A percentile compares a stretch with the other conserved stretches of the same genome.
Evolutionary conservation across 176 grass and related monocot genomes (phyloP).

Genomic region (Cocos nucifera): DNA sequence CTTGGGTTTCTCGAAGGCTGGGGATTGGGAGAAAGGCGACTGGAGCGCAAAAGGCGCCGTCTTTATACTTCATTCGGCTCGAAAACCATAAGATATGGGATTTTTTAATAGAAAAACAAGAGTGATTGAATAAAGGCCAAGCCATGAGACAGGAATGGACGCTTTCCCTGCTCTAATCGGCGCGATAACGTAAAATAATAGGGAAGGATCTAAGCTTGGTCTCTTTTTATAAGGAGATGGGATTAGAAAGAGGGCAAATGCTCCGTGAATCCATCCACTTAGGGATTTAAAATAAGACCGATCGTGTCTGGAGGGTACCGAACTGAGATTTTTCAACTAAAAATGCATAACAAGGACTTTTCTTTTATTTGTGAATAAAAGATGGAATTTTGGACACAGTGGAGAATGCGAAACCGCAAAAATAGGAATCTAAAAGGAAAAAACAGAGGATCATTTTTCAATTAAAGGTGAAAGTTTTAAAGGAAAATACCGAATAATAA

Average conservation of each 20-base stretch:
- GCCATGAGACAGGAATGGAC: constrained; percentile 8
- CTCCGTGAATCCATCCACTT: background rate
- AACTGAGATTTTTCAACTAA: too few relatives aligned
- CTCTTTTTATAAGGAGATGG: constrained; percentile 9
- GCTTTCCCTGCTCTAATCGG: constrained; percentile 18
- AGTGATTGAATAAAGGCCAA: constrained; percentile 12
- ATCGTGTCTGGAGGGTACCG: too few relatives aligned
- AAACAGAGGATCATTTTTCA: too few relatives aligned
- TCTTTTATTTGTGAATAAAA: too few relatives aligned
- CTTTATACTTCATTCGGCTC: constrained; percentile 23
- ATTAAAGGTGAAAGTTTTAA: too few relatives aligned
- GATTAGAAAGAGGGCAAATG: constrained; percentile 28
- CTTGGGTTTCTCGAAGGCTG: constrained; percentile 2
- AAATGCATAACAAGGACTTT: too few relatives aligned
- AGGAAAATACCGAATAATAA: too few relatives aligned
- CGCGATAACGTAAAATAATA: constrained; percentile 10
- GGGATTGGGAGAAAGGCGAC: constrained; percentile 1
- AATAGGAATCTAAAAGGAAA: too few relatives aligned
- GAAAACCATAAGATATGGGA: constrained; percentile 16
- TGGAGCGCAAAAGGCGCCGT: constrained; percentile 20
- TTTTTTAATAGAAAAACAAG: constrained; percentile 2
- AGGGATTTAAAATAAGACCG: too few relatives aligned
- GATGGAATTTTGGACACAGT: too few relatives aligned
- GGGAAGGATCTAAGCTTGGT: background rate
- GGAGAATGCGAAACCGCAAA: too few relatives aligned